Evolutionary conservation across 2,329 filamentous ascomycete genomes (phyloP).

Genomic region (Ilyonectria sp.): DNA sequence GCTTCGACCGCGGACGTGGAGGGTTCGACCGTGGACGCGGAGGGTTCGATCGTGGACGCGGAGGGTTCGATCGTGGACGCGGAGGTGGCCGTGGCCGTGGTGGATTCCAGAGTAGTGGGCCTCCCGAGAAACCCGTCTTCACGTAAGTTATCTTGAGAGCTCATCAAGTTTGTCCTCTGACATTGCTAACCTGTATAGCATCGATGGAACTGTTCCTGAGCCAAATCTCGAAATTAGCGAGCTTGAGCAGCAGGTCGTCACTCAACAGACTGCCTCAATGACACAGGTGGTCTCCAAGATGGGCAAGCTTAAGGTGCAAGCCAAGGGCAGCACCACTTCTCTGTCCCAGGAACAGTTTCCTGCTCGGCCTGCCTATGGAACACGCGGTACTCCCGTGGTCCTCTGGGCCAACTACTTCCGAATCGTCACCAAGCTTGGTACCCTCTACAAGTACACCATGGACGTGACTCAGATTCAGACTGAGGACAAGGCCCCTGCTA

Average conservation of each 20-base stretch:
- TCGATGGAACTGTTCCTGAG: slow-evolving; percentile 37
- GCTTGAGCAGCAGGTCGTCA: slow-evolving; percentile 60
- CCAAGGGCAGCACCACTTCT: slow-evolving; percentile 29
- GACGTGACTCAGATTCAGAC: slow-evolving; percentile 50
- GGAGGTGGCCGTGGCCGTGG: slow-evolving; percentile 26
- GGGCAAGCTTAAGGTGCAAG: slow-evolving; percentile 52
- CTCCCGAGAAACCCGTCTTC: slow-evolving; percentile 34
- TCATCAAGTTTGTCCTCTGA: background rate
- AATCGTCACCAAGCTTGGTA: slow-evolving; percentile 55
- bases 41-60: slow-evolving; percentile 37
- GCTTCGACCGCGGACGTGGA: slow-evolving; percentile 36
- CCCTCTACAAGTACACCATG: slow-evolving; percentile 64
- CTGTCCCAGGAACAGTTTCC: slow-evolving; percentile 56
- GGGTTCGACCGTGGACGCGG: slow-evolving; percentile 38
- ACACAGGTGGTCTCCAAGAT: slow-evolving; percentile 54
- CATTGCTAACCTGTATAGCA: slow-evolving; percentile 39
- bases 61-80: slow-evolving; percentile 31
- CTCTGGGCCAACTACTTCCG: slow-evolving; percentile 72
- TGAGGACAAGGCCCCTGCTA: slow-evolving; percentile 15
- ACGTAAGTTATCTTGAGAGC: slow-evolving; percentile 34
- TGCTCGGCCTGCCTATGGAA: slow-evolving; percentile 65
- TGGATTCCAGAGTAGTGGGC: slow-evolving; percentile 29
- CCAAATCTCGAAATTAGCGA: slow-evolving; percentile 49
- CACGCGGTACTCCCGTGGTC: slow-evolving; percentile 56
- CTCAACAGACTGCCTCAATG: slow-evolving; percentile 46